These are phyloP conservation scores for Phaffia tasmanica DNA, from an alignment of 768 basidiomycete species.

Conservation along the genomic window DNA sequence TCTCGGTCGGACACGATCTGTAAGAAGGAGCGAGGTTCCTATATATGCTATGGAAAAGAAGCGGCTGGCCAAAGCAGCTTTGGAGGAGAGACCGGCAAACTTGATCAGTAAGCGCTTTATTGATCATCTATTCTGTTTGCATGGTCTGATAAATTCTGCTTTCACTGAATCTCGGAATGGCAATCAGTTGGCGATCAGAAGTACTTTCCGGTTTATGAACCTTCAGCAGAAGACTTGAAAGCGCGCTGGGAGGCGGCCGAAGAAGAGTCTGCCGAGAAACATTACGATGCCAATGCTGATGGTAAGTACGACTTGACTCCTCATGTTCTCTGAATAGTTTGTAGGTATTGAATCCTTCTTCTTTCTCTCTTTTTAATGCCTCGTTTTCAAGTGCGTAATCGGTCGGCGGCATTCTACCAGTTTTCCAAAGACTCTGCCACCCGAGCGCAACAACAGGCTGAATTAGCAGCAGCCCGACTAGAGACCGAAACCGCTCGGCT, in stretches of 20 bases:
- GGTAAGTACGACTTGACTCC: constrained; percentile 25
- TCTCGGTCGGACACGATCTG: constrained; percentile 64
- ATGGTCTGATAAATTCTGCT: constrained; percentile 12
- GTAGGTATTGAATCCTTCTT: too few species aligned
- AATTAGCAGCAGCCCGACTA: constrained; percentile 52
- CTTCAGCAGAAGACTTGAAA: constrained; percentile 51
- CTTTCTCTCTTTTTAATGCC: not conserved
- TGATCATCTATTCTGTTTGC: not conserved
- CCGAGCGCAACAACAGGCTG: constrained; percentile 69
- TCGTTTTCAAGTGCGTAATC: constrained; percentile 51
- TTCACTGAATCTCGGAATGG: constrained; percentile 21
- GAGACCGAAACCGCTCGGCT: constrained; percentile 59
- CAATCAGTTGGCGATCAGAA: constrained; percentile 55
- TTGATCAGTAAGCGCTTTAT: constrained; percentile 48
- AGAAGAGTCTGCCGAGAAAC: constrained; percentile 59
- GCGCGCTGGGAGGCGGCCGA: constrained; percentile 50
- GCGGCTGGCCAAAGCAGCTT: constrained; percentile 21
- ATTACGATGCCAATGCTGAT: constrained; percentile 74
- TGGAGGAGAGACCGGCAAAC: constrained; percentile 45
- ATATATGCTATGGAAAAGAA: constrained; percentile 46
- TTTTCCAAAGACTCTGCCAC: constrained; percentile 78
- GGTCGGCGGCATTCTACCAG: constrained; percentile 84
- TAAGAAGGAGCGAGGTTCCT: constrained; percentile 63
- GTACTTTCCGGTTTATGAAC: constrained; percentile 80
- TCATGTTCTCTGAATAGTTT: not conserved